Base-by-base conservation (phyloP, 805 yeast species). In the Yamadazyma phyllophila region DNA sequence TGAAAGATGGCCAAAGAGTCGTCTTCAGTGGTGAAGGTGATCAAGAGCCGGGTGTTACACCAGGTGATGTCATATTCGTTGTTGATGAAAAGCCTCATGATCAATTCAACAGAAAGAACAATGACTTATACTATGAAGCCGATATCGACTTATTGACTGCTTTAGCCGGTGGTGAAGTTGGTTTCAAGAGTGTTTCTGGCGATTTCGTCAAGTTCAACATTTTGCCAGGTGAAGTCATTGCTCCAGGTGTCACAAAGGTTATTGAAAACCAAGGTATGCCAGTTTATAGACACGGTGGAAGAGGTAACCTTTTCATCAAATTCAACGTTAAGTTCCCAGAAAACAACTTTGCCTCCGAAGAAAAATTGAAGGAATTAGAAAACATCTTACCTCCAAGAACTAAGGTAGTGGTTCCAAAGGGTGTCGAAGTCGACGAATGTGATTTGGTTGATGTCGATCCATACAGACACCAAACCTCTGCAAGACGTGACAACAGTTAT, bases 251-350 rank as follows among this genome's bases (percentile, higher is more conserved):
- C 35, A 73, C 83, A 58, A 91, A 89, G 71, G 89, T 89, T 45
- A 73, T 94, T 52, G 89, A 85, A 57, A 88, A 83, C 59, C 91
- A 92, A 70, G 99, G 99, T 82, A 94, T 94, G 99, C 99, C 99
- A 55, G 74, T 92, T 54, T 84, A 77, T 71, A 83, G 94, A 71
- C 84, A 80, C 64, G 96, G 96, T 65, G 88, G 90, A 52, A 76
- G 66, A 60, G 99, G 99, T 69, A 82, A 89, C 72, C 77, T 94
- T 73, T 81, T 88, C 59, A 73, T 94, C 57, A 84, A 87, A 63
- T 94, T 94, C 71, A 82, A 81, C 54, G 79, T 94, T 60, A 89
- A 86, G 63, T 94, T 94, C 88, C 99, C 99, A 54, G 63, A 65
- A 43, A 68, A 76, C 44, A 77, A 83, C 61, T 89, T 88, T 63